These are phyloP conservation scores for Nidula microcarpa DNA, from an alignment of 768 basidiomycete species.

Conservation along the genomic window DNA sequence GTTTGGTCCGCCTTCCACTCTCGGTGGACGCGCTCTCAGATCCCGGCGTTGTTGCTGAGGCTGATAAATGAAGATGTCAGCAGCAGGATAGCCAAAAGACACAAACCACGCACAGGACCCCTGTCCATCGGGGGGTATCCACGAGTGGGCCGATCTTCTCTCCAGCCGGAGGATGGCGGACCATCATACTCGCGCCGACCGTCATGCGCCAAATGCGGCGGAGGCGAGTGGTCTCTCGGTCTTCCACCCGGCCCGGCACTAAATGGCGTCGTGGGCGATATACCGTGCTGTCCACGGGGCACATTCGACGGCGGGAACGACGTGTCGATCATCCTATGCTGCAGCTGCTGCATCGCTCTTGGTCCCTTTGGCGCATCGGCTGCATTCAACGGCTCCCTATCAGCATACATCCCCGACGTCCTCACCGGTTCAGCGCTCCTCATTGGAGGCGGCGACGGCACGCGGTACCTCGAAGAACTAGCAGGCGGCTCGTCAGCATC, in stretches of 20 bases:
- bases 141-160: not conserved
- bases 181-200: not conserved
- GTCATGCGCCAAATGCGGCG: conserved; percentile 6
- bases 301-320: too few species aligned
- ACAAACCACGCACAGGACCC: not conserved
- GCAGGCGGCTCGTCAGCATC: conserved; percentile 15
- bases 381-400: conserved; percentile 12
- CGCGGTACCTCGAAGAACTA: conserved; percentile 9
- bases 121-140: not conserved
- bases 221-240: conserved; percentile 12
- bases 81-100: not conserved
- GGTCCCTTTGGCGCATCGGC: conserved; percentile 16
- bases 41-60: not conserved
- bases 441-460: conserved; percentile 6
- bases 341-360: conserved; percentile 20
- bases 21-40: not conserved
- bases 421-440: conserved; percentile 7
- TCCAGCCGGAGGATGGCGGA: not conserved
- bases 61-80: not conserved
- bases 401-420: conserved; percentile 25
- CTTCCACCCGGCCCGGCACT: not conserved
- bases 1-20: conserved; percentile 5
- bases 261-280: conserved; percentile 9
- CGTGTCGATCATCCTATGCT: too few species aligned
- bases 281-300: not conserved